Evolutionary conservation across 1,139 yeast species (phyloP).

Genomic region (Yamadazyma diospyri): DNA sequence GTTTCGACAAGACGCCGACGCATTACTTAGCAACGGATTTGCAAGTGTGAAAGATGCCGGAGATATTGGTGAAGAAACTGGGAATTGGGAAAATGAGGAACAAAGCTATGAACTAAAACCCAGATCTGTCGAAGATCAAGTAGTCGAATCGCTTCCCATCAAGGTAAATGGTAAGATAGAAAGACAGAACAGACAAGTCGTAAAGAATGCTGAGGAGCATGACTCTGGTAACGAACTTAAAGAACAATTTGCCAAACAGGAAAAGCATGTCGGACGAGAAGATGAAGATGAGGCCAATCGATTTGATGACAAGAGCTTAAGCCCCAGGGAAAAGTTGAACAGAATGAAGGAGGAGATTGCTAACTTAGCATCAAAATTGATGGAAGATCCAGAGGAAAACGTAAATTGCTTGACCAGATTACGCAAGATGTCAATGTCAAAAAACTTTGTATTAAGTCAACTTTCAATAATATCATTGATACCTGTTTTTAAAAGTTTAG

Average conservation of each 20-base stretch:
- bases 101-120: constrained; percentile 68
- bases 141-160: constrained; percentile 78
- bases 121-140: constrained; percentile 34
- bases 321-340: constrained; percentile 56
- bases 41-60: constrained; percentile 24
- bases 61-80: constrained; percentile 11
- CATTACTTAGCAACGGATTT: constrained; percentile 39
- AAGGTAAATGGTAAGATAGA: constrained; percentile 72
- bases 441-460: constrained; percentile 66
- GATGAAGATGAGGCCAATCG: constrained; percentile 32
- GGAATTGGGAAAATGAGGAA: constrained; percentile 55
- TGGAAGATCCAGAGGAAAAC: constrained; percentile 91
- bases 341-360: constrained; percentile 83
- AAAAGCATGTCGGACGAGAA: constrained; percentile 15
- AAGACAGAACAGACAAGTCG: constrained; percentile 46
- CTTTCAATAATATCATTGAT: constrained; percentile 75
- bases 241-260: constrained; percentile 29
- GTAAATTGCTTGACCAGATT: constrained; percentile 63
- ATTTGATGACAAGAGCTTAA: constrained; percentile 41
- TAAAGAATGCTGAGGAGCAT: constrained; percentile 34
- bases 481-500: constrained; percentile 78
- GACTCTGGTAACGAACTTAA: constrained; percentile 29
- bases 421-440: constrained; percentile 67
- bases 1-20: constrained; percentile 47
- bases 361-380: constrained; percentile 67